Percentiles rank a stretch among this genome's conserved stretches.
These are phyloP conservation scores for Fusarium sp. DNA, from an alignment of 2,329 filamentous ascomycete species.

Conservation along the genomic window DNA sequence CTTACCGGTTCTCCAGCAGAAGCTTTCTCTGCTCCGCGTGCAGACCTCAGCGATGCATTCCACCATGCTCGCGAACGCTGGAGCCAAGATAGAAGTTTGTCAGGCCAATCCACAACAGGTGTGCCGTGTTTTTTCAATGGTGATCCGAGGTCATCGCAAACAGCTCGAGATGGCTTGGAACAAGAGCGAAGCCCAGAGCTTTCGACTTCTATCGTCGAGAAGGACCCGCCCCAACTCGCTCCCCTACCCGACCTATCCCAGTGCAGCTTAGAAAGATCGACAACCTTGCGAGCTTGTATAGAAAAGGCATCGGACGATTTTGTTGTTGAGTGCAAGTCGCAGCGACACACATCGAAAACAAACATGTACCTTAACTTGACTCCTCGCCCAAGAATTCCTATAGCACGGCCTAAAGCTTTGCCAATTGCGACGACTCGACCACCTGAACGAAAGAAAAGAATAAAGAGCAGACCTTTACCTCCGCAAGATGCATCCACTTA, in stretches of 20 bases:
- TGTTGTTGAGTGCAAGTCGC: slow-evolving; percentile 44
- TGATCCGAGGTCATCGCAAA: neutral
- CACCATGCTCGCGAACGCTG: slow-evolving; percentile 45
- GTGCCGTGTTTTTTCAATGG: neutral
- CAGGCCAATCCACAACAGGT: neutral
- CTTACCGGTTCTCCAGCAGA: neutral
- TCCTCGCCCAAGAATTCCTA: neutral
- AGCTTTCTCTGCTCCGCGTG: slow-evolving; percentile 29
- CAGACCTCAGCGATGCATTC: slow-evolving; percentile 48
- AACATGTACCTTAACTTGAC: neutral
- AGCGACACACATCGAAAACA: neutral
- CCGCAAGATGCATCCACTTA: neutral
- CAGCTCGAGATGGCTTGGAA: neutral
- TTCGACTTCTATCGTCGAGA: neutral
- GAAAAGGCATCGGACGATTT: slow-evolving; percentile 49
- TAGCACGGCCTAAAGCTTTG: neutral
- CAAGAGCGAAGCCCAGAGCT: neutral
- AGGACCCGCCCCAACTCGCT: slow-evolving; percentile 46
- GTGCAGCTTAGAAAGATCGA: slow-evolving; percentile 43
- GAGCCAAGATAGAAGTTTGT: slow-evolving; percentile 36
- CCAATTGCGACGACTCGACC: slow-evolving; percentile 15
- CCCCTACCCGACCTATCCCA: slow-evolving; percentile 43
- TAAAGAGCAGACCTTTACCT: neutral
- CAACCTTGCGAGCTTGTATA: slow-evolving; percentile 46
- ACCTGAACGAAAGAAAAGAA: slow-evolving; percentile 28